phyloP scores from a whole-genome alignment of 2,329 filamentous ascomycete species.

The Sphaerulina populicola region DNA sequence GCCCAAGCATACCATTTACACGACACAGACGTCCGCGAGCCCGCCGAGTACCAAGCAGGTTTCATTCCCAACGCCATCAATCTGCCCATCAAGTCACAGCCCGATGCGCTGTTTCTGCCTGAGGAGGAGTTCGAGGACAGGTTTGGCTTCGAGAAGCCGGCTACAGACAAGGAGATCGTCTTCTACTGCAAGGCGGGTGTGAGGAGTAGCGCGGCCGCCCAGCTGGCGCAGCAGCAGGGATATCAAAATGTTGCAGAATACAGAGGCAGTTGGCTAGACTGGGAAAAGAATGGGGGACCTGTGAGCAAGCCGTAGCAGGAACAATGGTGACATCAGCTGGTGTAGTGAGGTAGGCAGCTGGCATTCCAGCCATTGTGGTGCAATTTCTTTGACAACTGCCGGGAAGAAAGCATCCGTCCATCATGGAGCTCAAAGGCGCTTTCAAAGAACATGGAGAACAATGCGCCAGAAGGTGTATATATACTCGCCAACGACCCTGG shows the following conservation, averaged over 20 bases:
- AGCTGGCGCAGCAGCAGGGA: constrained; percentile 66
- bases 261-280: constrained; percentile 71
- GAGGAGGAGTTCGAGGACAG: constrained; percentile 73
- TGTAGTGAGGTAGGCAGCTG: too few species aligned
- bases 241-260: constrained; percentile 67
- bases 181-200: constrained; percentile 95
- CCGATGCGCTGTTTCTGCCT: constrained; percentile 70
- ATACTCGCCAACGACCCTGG: too few species aligned
- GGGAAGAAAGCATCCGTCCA: too few species aligned
- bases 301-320: constrained; percentile 31
- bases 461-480: too few species aligned
- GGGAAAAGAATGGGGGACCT: constrained; percentile 63
- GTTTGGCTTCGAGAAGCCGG: constrained; percentile 68
- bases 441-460: too few species aligned
- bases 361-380: too few species aligned
- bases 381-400: too few species aligned
- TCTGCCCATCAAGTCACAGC: constrained; percentile 67
- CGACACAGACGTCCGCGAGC: constrained; percentile 59
- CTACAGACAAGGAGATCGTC: constrained; percentile 50
- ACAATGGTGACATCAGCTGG: too few species aligned
- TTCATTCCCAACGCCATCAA: constrained; percentile 74
- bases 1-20: background rate
- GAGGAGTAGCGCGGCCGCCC: constrained; percentile 66
- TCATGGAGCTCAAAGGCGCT: too few species aligned
- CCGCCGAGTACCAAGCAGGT: constrained; percentile 55